Percentiles rank a stretch among this genome's conserved stretches.
These are phyloP conservation scores for Lachnellula subtilissima DNA, from an alignment of 2,329 filamentous ascomycete genomes.

Conservation along the genomic window DNA sequence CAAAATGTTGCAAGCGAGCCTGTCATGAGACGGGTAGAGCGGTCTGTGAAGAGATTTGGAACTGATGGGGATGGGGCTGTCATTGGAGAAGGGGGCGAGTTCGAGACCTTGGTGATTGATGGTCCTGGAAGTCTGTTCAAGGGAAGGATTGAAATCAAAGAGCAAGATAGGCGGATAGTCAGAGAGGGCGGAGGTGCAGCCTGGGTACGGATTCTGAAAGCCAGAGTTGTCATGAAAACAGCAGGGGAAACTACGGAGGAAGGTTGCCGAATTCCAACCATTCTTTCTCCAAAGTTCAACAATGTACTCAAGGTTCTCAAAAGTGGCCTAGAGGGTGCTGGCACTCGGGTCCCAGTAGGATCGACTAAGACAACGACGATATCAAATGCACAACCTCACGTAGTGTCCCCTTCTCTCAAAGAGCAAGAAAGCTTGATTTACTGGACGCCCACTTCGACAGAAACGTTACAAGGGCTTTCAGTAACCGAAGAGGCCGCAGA, in stretches of 20 bases:
- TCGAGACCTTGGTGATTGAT: constrained; percentile 84
- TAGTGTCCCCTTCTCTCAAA: not conserved
- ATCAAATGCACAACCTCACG: not conserved
- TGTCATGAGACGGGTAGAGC: constrained; percentile 44
- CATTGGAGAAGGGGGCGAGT: constrained; percentile 91
- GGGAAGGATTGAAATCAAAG: constrained; percentile 59
- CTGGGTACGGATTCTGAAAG: constrained; percentile 59
- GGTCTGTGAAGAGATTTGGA: constrained; percentile 63
- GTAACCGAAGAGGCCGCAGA: constrained; percentile 45
- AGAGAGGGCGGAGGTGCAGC: constrained; percentile 71
- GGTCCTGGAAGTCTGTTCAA: constrained; percentile 72
- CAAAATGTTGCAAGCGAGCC: constrained; percentile 61
- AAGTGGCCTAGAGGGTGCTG: not conserved
- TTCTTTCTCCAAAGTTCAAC: constrained; percentile 62
- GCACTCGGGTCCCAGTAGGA: not conserved
- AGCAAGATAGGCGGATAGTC: constrained; percentile 48
- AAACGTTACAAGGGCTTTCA: constrained; percentile 7
- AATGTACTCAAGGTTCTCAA: constrained; percentile 15
- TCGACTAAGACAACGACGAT: not conserved
- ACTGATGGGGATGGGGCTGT: constrained; percentile 61
- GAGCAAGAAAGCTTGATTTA: constrained; percentile 3
- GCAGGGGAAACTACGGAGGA: constrained; percentile 36
- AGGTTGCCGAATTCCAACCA: constrained; percentile 51
- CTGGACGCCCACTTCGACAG: constrained; percentile 17
- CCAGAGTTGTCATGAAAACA: constrained; percentile 41